Evolutionary conservation across 2,329 filamentous ascomycete species (phyloP), one percentile per base, ranked within the genome.

Genomic region (Hypoxylon sp.): DNA sequence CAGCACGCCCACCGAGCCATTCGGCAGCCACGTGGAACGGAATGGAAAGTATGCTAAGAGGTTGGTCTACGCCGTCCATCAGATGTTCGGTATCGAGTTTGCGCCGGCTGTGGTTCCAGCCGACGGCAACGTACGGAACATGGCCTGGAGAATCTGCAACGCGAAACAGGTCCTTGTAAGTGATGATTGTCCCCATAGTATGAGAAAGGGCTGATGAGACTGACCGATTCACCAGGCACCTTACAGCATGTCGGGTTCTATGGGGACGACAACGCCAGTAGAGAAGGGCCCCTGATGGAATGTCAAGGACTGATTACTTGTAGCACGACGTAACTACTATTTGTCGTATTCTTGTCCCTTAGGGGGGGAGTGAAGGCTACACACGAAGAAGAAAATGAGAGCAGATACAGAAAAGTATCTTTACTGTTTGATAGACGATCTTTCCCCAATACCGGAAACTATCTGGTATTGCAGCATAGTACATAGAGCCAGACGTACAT

Each of bases 11-110:
- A 89, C 94, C 8, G 94, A 98, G 72, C 79, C 85, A 2, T 99
- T 97, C 73, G 95, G 95, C 0, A 86, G 86, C 43, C 81, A 93
- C 35, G 90, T 97, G 1, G 92, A 97, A 70, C 81, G 92, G 20
- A 90, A 97, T 65, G 86, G 88, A 62, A 97, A 96, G 74, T 98
- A 92, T 68, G 89, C 94, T 0, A 91, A 88, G 74, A 81, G 95
- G 37, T 90, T 98, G 9, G 93, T 98, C 0, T 98, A 96, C 74
- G 95, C 93, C 3, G 91, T 99, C 23, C 89, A 91, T 63, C 90
- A 96, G 73, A 97, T 97, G 92, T 96, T 99, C 73, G 95, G 93
- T 48, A 90, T 99, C 58, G 95, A 99, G 73, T 93, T 99, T 71
- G 91, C 95, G 1, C 89, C 93, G 0, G 91, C 92, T 40, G 94